phyloP scores from a whole-genome alignment of 2,329 filamentous ascomycete species.

The Xylaria sp. region DNA sequence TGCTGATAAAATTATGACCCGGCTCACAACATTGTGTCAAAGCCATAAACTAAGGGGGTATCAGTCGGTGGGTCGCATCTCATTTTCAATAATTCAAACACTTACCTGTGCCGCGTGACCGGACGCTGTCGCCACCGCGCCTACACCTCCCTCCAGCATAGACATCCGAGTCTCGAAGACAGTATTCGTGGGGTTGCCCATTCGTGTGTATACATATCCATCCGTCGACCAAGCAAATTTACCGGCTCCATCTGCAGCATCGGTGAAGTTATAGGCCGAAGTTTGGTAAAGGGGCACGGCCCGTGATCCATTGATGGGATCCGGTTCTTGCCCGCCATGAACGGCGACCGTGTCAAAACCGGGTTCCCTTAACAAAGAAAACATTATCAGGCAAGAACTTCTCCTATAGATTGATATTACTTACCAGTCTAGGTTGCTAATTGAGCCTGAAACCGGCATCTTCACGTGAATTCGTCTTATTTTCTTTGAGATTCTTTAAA shows the following conservation, averaged over 20 bases:
- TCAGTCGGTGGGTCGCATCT: constrained; percentile 29
- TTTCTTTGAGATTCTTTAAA: constrained; percentile 1
- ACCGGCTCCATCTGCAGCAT: constrained; percentile 53
- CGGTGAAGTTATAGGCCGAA: constrained; percentile 49
- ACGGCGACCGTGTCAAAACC: constrained; percentile 47
- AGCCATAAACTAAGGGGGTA: constrained; percentile 49
- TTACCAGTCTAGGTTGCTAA: constrained; percentile 49
- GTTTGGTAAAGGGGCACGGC: constrained; percentile 48
- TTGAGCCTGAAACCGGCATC: constrained; percentile 49
- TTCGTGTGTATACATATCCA: constrained; percentile 53
- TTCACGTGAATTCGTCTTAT: constrained; percentile 22
- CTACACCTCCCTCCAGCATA: constrained; percentile 52
- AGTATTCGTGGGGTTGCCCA: constrained; percentile 52
- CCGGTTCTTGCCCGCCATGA: constrained; percentile 49
- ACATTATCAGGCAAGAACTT: constrained; percentile 34
- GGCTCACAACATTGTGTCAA: constrained; percentile 51
- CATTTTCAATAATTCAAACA: constrained; percentile 1
- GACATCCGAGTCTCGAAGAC: constrained; percentile 54
- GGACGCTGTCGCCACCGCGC: constrained; percentile 52
- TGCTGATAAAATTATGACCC: constrained; percentile 51
- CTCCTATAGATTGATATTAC: constrained; percentile 20
- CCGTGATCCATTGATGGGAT: constrained; percentile 48
- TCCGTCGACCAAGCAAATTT: constrained; percentile 52
- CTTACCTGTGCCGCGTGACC: constrained; percentile 50
- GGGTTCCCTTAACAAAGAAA: constrained; percentile 41